A percentile compares a stretch with the other conserved stretches of the same genome.
phyloP scores from a whole-genome alignment of 2,329 filamentous ascomycete genomes.

The Penicillium sp. region DNA sequence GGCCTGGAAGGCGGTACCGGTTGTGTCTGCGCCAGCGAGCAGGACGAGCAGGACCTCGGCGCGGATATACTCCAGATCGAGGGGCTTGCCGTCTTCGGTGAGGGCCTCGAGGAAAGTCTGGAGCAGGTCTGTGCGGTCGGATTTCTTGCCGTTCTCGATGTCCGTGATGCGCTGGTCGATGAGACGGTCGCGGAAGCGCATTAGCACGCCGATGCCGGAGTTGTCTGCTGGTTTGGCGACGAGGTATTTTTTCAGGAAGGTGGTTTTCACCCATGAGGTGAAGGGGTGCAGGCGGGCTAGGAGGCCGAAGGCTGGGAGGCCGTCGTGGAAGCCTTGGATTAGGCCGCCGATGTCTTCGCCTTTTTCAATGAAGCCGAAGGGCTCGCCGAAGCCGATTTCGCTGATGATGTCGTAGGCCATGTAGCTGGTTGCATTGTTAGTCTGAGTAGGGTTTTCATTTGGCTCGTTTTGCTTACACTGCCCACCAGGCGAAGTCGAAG shows the following conservation, averaged over 20 bases:
- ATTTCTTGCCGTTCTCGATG: conserved; percentile 45
- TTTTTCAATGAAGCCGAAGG: conserved; percentile 55
- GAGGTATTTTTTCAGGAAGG: conserved; percentile 51
- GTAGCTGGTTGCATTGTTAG: conserved; percentile 29
- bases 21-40: conserved; percentile 53
- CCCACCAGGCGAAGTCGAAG: conserved; percentile 58
- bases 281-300: conserved; percentile 54
- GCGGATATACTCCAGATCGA: conserved; percentile 52
- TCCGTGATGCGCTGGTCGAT: conserved; percentile 49
- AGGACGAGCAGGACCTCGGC: conserved; percentile 53
- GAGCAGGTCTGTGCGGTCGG: conserved; percentile 50
- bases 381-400: conserved; percentile 55
- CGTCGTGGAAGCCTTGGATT: conserved; percentile 55
- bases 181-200: conserved; percentile 57
- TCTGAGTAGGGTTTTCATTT: not conserved
- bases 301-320: conserved; percentile 50
- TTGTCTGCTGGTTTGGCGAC: conserved; percentile 54
- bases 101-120: conserved; percentile 49
- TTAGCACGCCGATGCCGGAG: conserved; percentile 54
- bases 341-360: conserved; percentile 53
- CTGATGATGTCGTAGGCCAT: conserved; percentile 59
- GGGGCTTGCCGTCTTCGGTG: conserved; percentile 45
- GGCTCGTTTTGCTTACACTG: conserved; percentile 35
- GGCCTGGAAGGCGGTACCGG: conserved; percentile 50
- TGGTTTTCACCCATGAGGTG: conserved; percentile 55